Percentiles rank a stretch among this genome's conserved stretches.
These are phyloP conservation scores for Pseudisothecium myosuroides DNA, from an alignment of 225 moss, liverwort and hornwort species.

Conservation along the genomic window DNA sequence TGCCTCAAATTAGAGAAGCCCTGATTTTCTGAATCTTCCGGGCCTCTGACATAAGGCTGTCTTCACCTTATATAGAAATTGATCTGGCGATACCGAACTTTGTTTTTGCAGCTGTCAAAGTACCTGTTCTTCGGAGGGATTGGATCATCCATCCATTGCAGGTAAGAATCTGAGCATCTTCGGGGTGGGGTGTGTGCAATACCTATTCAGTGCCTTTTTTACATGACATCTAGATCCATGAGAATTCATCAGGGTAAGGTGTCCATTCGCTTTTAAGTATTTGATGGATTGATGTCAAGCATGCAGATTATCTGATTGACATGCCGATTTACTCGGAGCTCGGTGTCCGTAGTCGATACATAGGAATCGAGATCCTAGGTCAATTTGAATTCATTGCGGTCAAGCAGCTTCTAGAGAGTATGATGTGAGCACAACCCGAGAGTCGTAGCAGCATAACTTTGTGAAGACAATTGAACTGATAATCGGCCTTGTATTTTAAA, in stretches of 20 bases:
- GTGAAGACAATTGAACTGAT: background rate
- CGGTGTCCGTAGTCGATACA: background rate
- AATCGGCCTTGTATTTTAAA: slow-evolving; percentile 6
- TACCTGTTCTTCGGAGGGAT: slow-evolving; percentile 81
- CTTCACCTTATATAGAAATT: background rate
- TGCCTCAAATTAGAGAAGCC: background rate
- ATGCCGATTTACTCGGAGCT: background rate
- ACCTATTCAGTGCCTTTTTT: background rate
- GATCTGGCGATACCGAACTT: background rate
- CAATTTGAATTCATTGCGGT: background rate
- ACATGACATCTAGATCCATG: background rate
- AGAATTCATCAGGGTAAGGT: background rate
- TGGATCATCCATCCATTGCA: slow-evolving; percentile 99
- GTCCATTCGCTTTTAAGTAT: background rate
- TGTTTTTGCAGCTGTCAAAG: slow-evolving; percentile 51
- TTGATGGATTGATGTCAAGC: background rate
- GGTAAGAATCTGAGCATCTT: slow-evolving; percentile 27
- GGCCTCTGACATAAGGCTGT: background rate
- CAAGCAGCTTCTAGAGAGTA: background rate
- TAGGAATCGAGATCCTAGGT: background rate
- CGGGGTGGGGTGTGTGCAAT: background rate
- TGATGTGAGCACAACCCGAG: background rate
- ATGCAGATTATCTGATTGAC: background rate
- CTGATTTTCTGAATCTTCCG: background rate
- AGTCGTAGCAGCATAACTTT: background rate